Conservation (phyloP, 495 filamentous ascomycete species). For the Podospora pseudocomata region DNA sequence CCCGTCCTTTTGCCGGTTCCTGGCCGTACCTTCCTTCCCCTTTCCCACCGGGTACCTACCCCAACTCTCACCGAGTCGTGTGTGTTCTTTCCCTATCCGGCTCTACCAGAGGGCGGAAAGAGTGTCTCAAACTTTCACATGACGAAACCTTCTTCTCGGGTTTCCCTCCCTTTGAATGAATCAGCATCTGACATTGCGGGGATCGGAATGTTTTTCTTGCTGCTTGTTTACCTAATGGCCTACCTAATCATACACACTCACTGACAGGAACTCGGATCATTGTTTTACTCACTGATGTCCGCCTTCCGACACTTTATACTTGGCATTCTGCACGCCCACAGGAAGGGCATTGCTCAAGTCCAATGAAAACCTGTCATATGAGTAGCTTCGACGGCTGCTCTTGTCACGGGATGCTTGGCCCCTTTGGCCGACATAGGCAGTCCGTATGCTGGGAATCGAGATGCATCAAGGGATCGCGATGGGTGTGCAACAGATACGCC, state of each 20-base stretch:
- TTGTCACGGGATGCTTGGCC: not conserved
- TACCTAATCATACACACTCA: not conserved
- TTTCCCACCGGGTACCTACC: not conserved
- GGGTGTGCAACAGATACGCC: not conserved
- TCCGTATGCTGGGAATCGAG: not conserved
- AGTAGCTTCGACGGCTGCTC: not conserved
- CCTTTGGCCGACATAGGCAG: not conserved
- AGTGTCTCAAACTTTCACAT: not conserved
- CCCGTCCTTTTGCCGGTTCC: not conserved
- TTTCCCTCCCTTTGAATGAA: not conserved
- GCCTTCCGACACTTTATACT: not conserved
- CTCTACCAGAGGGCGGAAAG: not conserved
- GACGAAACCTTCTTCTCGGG: not conserved
- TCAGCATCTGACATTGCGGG: no score
- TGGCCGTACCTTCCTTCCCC: not conserved
- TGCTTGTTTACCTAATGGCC: not conserved
- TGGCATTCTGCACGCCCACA: not conserved
- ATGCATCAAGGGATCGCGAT: not conserved
- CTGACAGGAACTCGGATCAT: not conserved
- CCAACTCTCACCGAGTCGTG: not conserved
- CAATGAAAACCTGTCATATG: not conserved
- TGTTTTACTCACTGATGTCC: not conserved
- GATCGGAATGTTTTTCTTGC: not conserved
- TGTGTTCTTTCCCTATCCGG: not conserved
- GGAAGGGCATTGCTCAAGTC: not conserved